Conservation (phyloP, 148 eudicot species). For the Cornus kousa region DNA sequence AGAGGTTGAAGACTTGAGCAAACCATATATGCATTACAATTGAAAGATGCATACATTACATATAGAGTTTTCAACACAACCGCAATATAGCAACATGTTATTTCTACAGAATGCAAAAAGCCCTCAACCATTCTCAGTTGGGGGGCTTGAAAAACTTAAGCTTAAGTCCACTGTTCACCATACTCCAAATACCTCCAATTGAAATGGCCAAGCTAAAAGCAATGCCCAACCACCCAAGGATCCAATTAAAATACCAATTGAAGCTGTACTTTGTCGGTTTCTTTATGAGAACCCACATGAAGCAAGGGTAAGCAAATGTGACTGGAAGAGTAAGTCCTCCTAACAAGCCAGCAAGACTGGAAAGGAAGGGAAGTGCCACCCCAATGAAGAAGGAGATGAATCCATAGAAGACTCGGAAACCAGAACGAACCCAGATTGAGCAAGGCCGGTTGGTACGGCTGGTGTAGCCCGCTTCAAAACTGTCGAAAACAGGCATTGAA, state of each 20-base stretch:
- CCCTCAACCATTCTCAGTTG: neutral
- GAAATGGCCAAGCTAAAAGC: constrained; percentile 90
- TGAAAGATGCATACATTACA: neutral
- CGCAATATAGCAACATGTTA: neutral
- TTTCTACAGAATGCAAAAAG: neutral
- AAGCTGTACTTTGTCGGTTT: constrained; percentile 74
- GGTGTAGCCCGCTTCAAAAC: constrained; percentile 96
- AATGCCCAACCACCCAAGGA: constrained; percentile 89
- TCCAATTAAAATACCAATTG: constrained; percentile 92
- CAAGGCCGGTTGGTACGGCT: constrained; percentile 94
- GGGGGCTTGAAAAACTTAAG: constrained; percentile 76
- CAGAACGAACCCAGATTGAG: constrained; percentile 93
- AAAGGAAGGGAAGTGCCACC: constrained; percentile 88
- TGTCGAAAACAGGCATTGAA: constrained; percentile 98
- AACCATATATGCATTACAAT: neutral
- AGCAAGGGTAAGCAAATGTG: constrained; percentile 97
- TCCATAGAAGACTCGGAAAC: constrained; percentile 86
- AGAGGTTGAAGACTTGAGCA: neutral
- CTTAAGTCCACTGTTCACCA: constrained; percentile 83
- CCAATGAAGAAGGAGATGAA: constrained; percentile 79
- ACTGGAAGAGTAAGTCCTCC: constrained; percentile 97
- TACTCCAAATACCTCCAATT: constrained; percentile 94
- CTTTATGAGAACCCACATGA: constrained; percentile 98
- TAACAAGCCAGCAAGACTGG: constrained; percentile 87
- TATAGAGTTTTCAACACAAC: neutral